Evolutionary conservation across 2,329 filamentous ascomycete genomes (phyloP).

Genomic region (Colletotrichum liaoningense): DNA sequence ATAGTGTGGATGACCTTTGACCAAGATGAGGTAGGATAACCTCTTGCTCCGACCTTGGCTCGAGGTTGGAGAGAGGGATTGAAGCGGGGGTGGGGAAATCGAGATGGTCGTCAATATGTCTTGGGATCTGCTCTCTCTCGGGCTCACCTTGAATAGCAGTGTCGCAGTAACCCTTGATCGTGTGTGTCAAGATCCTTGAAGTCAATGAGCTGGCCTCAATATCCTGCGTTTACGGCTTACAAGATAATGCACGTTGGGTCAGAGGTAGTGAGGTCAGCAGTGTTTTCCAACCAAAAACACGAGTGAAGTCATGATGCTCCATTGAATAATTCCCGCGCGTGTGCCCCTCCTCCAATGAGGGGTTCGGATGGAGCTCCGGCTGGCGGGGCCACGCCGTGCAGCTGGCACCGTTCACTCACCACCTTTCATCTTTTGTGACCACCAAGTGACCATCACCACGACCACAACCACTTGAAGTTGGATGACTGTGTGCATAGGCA

Average conservation of each 20-base stretch:
- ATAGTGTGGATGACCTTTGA: background rate
- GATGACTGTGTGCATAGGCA: background rate
- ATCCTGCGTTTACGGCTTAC: background rate
- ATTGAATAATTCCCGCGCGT: conserved; percentile 16
- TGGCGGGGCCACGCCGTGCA: background rate
- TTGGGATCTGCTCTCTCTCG: background rate
- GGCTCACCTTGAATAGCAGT: background rate
- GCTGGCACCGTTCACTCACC: background rate
- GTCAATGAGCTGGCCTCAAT: background rate
- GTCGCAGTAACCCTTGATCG: background rate
- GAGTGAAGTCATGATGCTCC: conserved; percentile 29
- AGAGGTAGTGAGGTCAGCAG: background rate
- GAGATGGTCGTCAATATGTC: background rate
- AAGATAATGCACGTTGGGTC: background rate
- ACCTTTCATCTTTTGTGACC: no score
- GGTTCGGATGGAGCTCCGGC: conserved; percentile 9
- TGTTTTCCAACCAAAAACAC: background rate
- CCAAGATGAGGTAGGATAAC: background rate
- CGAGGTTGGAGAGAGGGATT: background rate
- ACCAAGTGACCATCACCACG: no score
- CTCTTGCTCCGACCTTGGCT: background rate
- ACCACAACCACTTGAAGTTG: background rate
- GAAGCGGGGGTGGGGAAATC: background rate
- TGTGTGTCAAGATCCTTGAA: background rate
- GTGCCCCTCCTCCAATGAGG: conserved; percentile 26